Conservation (phyloP, 75 land plant species). For the Selaginella tamariscina region DNA sequence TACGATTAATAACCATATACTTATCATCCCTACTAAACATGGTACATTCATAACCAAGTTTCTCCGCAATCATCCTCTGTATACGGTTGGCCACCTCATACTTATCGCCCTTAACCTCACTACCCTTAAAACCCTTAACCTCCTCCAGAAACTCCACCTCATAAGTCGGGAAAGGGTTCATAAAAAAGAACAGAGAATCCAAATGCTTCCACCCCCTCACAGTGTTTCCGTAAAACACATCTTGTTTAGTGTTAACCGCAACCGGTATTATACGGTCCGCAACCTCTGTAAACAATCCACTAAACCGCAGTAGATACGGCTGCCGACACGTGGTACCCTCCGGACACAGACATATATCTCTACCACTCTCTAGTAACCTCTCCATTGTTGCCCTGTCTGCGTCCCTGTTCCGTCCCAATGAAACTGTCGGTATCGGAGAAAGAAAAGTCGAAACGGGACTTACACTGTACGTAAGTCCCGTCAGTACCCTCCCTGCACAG, state of each 20-base stretch:
- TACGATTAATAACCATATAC: conserved; percentile 20
- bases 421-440: conserved; percentile 18
- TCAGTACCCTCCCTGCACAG: conserved; percentile 13
- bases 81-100: conserved; percentile 21
- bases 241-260: conserved; percentile 6
- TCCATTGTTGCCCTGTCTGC: conserved; percentile 13
- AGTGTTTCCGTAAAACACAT: conserved; percentile 20
- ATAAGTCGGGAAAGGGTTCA: conserved; percentile 23
- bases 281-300: conserved; percentile 26
- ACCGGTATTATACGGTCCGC: conserved; percentile 21
- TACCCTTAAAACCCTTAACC: conserved; percentile 6
- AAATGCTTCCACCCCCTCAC: conserved; percentile 22
- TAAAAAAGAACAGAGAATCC: conserved; percentile 25
- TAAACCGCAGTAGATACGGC: conserved; percentile 26
- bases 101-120: conserved; percentile 17
- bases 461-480: conserved; percentile 18
- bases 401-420: conserved; percentile 19
- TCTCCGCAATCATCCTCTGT: conserved; percentile 18
- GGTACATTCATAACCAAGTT: conserved; percentile 21
- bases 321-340: conserved; percentile 30
- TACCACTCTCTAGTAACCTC: conserved; percentile 10
- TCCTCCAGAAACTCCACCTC: conserved; percentile 17
- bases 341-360: conserved; percentile 21
- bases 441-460: conserved; percentile 20
- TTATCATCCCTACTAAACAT: conserved; percentile 25